Evolutionary conservation across 2,329 filamentous ascomycete species (phyloP).

Genomic region (Chrysoporthe austroafricana): DNA sequence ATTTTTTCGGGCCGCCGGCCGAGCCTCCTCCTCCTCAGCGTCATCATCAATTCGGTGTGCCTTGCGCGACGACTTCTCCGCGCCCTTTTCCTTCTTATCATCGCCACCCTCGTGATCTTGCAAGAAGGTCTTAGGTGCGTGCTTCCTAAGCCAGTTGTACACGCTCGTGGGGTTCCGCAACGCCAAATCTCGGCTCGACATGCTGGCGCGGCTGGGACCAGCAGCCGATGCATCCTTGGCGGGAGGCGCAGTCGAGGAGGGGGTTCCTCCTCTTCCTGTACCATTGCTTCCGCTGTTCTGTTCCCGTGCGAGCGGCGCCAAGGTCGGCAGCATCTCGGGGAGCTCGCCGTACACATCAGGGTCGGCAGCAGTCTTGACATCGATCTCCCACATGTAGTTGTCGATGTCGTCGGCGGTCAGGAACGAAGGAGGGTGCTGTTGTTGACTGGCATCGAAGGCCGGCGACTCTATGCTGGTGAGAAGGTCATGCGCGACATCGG

Average conservation of each 20-base stretch:
- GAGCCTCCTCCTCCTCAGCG: conserved; percentile 45
- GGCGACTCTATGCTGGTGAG: conserved; percentile 43
- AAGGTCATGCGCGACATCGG: conserved; percentile 57
- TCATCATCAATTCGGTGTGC: conserved; percentile 37
- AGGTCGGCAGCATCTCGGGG: conserved; percentile 47
- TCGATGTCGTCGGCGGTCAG: conserved; percentile 73
- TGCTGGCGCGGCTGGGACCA: conserved; percentile 43
- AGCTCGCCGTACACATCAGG: conserved; percentile 35
- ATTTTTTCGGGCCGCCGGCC: conserved; percentile 32
- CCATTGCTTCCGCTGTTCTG: conserved; percentile 41
- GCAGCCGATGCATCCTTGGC: conserved; percentile 45
- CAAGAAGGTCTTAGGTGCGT: conserved; percentile 83
- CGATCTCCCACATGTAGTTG: conserved; percentile 71
- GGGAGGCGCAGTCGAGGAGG: conserved; percentile 31
- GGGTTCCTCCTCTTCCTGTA: conserved; percentile 39
- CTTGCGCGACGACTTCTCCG: conserved; percentile 29
- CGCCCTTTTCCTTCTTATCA: conserved; percentile 32
- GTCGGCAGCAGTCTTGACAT: conserved; percentile 53
- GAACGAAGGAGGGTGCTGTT: conserved; percentile 66
- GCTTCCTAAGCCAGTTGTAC: conserved; percentile 90
- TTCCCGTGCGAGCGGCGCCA: conserved; percentile 53
- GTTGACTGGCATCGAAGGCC: conserved; percentile 49
- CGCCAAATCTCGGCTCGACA: conserved; percentile 50
- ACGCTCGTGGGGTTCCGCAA: conserved; percentile 86
- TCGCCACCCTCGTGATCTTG: conserved; percentile 67